Evolutionary conservation across 2,329 filamentous ascomycete genomes (phyloP).

Genomic region (Arthrobotrys pseudoclavata): DNA sequence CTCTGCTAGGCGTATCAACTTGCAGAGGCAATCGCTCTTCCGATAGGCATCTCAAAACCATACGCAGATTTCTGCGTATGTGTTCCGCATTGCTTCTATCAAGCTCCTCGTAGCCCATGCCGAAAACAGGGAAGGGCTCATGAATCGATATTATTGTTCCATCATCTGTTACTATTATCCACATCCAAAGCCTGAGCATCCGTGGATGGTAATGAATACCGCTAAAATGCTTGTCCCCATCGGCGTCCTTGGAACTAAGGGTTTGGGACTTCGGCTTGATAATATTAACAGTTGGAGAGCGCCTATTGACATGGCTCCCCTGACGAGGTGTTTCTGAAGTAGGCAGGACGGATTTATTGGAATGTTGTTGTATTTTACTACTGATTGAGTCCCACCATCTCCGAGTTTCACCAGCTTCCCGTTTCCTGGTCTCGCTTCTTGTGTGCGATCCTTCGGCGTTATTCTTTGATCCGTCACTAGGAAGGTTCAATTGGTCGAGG

Average conservation of each 20-base stretch:
- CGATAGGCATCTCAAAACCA: conserved; percentile 61
- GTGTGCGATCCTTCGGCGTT: background rate
- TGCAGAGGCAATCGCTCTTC: conserved; percentile 64
- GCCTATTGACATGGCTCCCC: too few species aligned
- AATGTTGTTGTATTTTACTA: too few species aligned
- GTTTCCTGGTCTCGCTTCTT: too few species aligned
- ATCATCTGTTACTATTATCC: conserved; percentile 66
- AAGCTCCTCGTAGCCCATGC: background rate
- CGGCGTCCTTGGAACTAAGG: too few species aligned
- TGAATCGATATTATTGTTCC: conserved; percentile 69
- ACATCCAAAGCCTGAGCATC: conserved; percentile 70
- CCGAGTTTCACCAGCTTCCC: too few species aligned
- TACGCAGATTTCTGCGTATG: conserved; percentile 62
- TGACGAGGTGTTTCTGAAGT: too few species aligned
- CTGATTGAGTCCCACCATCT: too few species aligned
- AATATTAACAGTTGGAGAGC: too few species aligned
- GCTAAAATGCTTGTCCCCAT: background rate
- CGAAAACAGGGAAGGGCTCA: conserved; percentile 64
- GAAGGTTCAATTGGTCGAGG: too few species aligned
- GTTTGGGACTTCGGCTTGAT: too few species aligned
- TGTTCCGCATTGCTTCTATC: conserved; percentile 54
- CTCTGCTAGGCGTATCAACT: conserved; percentile 70
- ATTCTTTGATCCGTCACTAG: background rate
- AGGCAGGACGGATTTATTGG: too few species aligned
- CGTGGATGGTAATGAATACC: conserved; percentile 63